phyloP scores from a whole-genome alignment of 2,329 filamentous ascomycete genomes.

The Didymella pomorum region DNA sequence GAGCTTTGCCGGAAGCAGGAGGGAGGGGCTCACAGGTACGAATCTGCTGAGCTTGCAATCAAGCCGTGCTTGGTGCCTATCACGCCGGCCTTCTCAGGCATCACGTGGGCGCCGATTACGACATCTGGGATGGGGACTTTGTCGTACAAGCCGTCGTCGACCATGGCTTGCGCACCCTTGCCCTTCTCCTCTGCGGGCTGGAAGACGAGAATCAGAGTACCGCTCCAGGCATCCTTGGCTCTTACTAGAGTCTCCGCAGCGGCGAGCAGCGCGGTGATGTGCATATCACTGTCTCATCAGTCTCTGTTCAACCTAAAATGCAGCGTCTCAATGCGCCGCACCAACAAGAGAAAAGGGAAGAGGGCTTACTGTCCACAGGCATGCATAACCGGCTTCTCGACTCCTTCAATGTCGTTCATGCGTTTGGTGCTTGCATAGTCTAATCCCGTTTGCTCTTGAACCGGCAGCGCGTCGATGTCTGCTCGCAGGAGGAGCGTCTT shows the following conservation, averaged over 20 bases:
- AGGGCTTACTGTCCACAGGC: constrained; percentile 63
- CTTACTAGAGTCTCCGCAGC: constrained; percentile 61
- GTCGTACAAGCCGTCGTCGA: constrained; percentile 66
- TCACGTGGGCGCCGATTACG: constrained; percentile 65
- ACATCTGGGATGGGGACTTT: constrained; percentile 64
- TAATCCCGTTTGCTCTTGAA: constrained; percentile 64
- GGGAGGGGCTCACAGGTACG: constrained; percentile 34
- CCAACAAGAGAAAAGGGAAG: neutral
- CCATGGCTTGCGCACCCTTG: constrained; percentile 68
- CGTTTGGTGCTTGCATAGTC: constrained; percentile 62
- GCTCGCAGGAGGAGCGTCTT: constrained; percentile 66
- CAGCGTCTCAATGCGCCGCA: too few relatives aligned
- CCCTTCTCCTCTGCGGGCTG: constrained; percentile 73
- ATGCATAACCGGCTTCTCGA: constrained; percentile 68
- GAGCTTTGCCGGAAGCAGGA: too few relatives aligned
- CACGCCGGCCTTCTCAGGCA: constrained; percentile 53
- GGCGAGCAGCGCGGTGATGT: constrained; percentile 66
- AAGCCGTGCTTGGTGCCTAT: constrained; percentile 55
- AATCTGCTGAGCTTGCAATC: constrained; percentile 54
- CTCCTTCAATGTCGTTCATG: constrained; percentile 56
- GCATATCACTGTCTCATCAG: constrained; percentile 60
- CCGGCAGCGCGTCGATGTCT: constrained; percentile 69
- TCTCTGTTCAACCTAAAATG: too few relatives aligned
- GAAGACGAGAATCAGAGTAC: constrained; percentile 70
- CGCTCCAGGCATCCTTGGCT: constrained; percentile 61